Base-by-base conservation (phyloP, 176 grass and related monocot species). In the Oryza coarctata region DNA sequence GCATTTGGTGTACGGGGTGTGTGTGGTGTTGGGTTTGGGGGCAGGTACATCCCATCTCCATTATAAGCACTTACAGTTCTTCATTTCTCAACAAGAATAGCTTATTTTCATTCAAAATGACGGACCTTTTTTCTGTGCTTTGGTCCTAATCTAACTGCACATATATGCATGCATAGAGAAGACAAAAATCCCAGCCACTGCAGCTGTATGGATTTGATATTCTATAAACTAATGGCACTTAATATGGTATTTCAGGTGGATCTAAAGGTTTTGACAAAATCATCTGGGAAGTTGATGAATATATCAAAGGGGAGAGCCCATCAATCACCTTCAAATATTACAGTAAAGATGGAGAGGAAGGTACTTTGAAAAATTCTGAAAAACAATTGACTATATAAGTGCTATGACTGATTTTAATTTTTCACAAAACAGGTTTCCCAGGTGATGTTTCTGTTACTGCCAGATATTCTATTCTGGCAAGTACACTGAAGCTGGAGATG, bases 271-370 rank as follows among this genome's bases (percentile, higher is more conserved):
- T 93, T 85, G 91, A 98, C 62, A 95, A 95, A 87, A 66, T 93
- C 20, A 63, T 93, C 62, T 95, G 96, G 93, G 85, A 91, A 82
- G 90, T 90, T 22, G 10, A 63, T 8, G 88, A 91, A 66, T 91
- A 90, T 74, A 91, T 64, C 32, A 88, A 93, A 61, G 87, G 87
- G 34, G 71, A 83, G 35, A 93, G 30, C 25, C 88, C 93, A 66
- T 90, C 96, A 87, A 91, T 98, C 58, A 90, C 90, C 64, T 95
- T 98, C 38, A 91, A 88, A 22, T 95, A 98, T 73, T 64, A 91
- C 25, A 95, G 88, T 73, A 93, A 88, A 85, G 90, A 98, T 83
- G 96, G 91, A 76, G 96, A 98, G 50, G 90, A 98, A 93, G 96
- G 92, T 95, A 86, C 71, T 0, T 39, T 67, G 3, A 6, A 15